phyloP scores from a whole-genome alignment of 2,329 filamentous ascomycete species.

The Penicillium glabrum region DNA sequence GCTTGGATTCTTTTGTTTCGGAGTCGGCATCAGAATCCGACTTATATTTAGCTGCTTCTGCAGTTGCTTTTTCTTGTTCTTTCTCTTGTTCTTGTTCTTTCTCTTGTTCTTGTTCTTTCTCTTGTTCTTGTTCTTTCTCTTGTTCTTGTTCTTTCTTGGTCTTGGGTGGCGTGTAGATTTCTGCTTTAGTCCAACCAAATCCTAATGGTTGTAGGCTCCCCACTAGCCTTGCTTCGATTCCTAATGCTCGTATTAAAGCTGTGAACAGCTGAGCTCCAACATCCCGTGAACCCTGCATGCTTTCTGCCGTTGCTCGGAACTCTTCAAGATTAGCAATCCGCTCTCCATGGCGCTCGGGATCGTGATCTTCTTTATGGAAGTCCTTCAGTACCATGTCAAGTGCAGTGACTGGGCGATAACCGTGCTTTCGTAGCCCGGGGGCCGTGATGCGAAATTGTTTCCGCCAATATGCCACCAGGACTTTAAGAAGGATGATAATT shows the following conservation, averaged over 20 bases:
- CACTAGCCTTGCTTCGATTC: slow-evolving; percentile 79
- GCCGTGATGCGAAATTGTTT: slow-evolving; percentile 75
- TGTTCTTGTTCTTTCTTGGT: slow-evolving; percentile 10
- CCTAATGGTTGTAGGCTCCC: slow-evolving; percentile 82
- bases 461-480: slow-evolving; percentile 83
- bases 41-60: slow-evolving; percentile 15
- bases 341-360: slow-evolving; percentile 72
- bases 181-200: slow-evolving; percentile 85
- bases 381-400: slow-evolving; percentile 72
- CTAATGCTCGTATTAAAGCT: slow-evolving; percentile 74
- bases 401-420: slow-evolving; percentile 77
- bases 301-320: slow-evolving; percentile 68
- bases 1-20: neutral
- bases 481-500: slow-evolving; percentile 71
- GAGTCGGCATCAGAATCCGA: slow-evolving; percentile 19
- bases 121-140: no score
- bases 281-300: slow-evolving; percentile 79
- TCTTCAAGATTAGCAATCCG: slow-evolving; percentile 64
- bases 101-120: slow-evolving; percentile 9
- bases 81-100: no score
- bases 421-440: slow-evolving; percentile 81
- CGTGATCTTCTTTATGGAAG: slow-evolving; percentile 62
- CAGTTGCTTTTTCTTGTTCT: neutral
- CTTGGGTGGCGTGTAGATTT: slow-evolving; percentile 64
- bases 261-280: slow-evolving; percentile 88